Evolutionary conservation across 805 yeast species (phyloP), one percentile per base, ranked within the genome.

Genomic region (Saccharomycopsis sp.): DNA sequence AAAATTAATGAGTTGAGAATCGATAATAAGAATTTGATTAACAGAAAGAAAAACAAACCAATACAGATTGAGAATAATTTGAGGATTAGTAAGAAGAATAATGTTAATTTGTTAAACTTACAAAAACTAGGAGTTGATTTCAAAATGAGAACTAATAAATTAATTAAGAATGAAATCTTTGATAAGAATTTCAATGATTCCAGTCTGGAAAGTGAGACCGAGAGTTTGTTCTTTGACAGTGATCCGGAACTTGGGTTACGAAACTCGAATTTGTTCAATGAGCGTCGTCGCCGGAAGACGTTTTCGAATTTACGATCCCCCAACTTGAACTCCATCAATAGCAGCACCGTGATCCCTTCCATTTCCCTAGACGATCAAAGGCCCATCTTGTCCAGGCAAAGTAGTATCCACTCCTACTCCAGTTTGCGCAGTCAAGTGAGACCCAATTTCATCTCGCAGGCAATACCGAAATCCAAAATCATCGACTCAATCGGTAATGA

Each of bases 111-210:
- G 17, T 74, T 89, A 8, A 74, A 77, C 38, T 57, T 86, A 38
- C 92, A 83, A 53, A 76, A 74, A 45, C 63, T 80, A 49, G 96
- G 96, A 0, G 72, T 87, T 3, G 76, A 92, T 1, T 70, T 84
- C 44, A 77, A 79, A 37, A 82, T 88, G 79, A 78, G 78, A 43
- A 73, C 89, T 1, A 74, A 68, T 41, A 65, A 63, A 49, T 60
- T 76, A 3, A 58, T 59, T 6, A 61, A 59, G 15, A 48, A 59
- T 25, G 67, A 51, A 19, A 44, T 56, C 15, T 28, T 44, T 17
- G 47, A 40, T 19, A 28, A 23, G 20, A 41, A 42, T 14, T 49
- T 55, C 15, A 52, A 56, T 9, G 55, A 60, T 10, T 49, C 55
- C n/a, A 51, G 56, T 10, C 53, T 58, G 2, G 63, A 55, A 29